Evolutionary conservation across 768 basidiomycete genomes (phyloP).

Genomic region (Pisolithus orientalis): DNA sequence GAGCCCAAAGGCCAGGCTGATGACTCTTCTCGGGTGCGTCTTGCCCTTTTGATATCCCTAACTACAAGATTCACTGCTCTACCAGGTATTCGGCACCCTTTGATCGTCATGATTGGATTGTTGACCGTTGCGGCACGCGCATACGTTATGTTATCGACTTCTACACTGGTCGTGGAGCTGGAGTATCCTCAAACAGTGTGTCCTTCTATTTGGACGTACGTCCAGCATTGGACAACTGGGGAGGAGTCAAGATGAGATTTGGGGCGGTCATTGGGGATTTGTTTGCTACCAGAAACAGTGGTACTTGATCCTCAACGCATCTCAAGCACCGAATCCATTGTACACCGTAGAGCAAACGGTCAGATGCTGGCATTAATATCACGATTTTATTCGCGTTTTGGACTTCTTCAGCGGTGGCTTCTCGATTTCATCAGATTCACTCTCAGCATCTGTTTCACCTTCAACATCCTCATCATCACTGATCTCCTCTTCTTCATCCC

Average conservation of each 20-base stretch:
- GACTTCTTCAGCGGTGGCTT: slow-evolving; percentile 49
- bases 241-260: slow-evolving; percentile 81
- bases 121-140: slow-evolving; percentile 86
- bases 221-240: slow-evolving; percentile 92
- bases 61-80: neutral
- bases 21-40: slow-evolving; percentile 79
- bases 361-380: slow-evolving; percentile 7
- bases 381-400: slow-evolving; percentile 45
- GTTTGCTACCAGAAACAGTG: slow-evolving; percentile 18
- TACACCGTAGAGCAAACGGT: slow-evolving; percentile 10
- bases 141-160: slow-evolving; percentile 98
- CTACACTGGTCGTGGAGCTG: slow-evolving; percentile 71
- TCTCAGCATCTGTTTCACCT: slow-evolving; percentile 32
- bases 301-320: slow-evolving; percentile 10
- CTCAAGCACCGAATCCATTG: neutral
- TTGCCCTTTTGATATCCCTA: neutral
- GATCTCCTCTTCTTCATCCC: slow-evolving; percentile 62
- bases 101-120: slow-evolving; percentile 95
- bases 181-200: slow-evolving; percentile 42
- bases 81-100: slow-evolving; percentile 88
- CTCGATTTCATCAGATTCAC: slow-evolving; percentile 38
- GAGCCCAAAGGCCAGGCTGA: slow-evolving; percentile 76
- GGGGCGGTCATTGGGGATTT: slow-evolving; percentile 46
- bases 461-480: slow-evolving; percentile 43
- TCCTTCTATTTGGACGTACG: slow-evolving; percentile 94